Evolutionary conservation across 1,284 basidiomycete species (phyloP).

Genomic region (Malassezia yamatoensis): DNA sequence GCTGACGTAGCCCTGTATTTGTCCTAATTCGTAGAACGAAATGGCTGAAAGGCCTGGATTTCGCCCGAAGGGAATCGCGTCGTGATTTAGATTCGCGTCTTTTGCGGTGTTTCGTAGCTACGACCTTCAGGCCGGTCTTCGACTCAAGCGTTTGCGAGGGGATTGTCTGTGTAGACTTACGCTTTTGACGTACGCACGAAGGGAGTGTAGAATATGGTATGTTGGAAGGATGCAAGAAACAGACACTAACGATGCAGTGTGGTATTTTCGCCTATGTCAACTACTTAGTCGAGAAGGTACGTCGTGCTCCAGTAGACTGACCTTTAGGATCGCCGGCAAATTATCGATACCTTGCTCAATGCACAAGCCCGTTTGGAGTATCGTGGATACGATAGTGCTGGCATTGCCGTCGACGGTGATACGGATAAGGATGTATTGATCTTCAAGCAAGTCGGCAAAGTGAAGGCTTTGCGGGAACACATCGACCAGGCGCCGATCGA

Average conservation of each 20-base stretch:
- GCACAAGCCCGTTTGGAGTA: slow-evolving; percentile 94
- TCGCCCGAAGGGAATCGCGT: too few relatives aligned
- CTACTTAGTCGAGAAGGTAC: slow-evolving; percentile 46
- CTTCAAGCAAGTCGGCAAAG: slow-evolving; percentile 99
- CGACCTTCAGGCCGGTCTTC: background rate
- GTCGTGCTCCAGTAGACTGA: background rate
- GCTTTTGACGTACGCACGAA: background rate
- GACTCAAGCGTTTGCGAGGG: background rate
- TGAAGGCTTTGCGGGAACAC: slow-evolving; percentile 81
- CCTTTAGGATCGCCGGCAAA: slow-evolving; percentile 73
- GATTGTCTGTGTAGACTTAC: too few relatives aligned
- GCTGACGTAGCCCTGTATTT: too few relatives aligned
- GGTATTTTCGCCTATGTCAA: slow-evolving; percentile 48
- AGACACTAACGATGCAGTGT: slow-evolving; percentile 26
- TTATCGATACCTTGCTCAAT: slow-evolving; percentile 82
- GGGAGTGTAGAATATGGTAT: slow-evolving; percentile 6
- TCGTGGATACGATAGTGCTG: slow-evolving; percentile 92
- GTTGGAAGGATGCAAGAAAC: background rate
- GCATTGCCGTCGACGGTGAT: slow-evolving; percentile 90
- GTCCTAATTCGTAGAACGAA: too few relatives aligned
- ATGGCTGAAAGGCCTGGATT: too few relatives aligned
- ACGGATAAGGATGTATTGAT: slow-evolving; percentile 63
- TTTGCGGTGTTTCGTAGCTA: background rate
- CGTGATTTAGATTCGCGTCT: too few relatives aligned
- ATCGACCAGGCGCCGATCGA: slow-evolving; percentile 69